These are phyloP conservation scores for Boehmeria nivea DNA, from an alignment of 306 rosid species.

Conservation along the genomic window DNA sequence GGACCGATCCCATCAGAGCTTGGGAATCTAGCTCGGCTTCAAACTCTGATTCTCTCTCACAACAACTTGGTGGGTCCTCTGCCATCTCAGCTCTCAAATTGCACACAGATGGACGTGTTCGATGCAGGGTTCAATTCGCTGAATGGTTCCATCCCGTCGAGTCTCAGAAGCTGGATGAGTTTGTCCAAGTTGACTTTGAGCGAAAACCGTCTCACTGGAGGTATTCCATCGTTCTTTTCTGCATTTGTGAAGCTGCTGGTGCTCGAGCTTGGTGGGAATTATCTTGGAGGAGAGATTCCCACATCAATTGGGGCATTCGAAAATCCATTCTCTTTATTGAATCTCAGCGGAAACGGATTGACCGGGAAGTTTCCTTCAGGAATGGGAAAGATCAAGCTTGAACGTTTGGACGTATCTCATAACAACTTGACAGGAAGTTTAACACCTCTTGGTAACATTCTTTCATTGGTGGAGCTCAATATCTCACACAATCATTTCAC, in stretches of 20 bases:
- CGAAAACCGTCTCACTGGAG: slow-evolving; percentile 58
- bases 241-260: slow-evolving; percentile 38
- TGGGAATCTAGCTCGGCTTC: slow-evolving; percentile 51
- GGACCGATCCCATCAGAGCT: slow-evolving; percentile 56
- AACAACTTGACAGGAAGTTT: slow-evolving; percentile 71
- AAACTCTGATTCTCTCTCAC: slow-evolving; percentile 36
- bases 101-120: slow-evolving; percentile 39
- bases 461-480: slow-evolving; percentile 42
- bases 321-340: slow-evolving; percentile 43
- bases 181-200: slow-evolving; percentile 46
- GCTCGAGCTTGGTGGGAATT: slow-evolving; percentile 74
- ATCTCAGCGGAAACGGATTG: slow-evolving; percentile 68
- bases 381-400: slow-evolving; percentile 29
- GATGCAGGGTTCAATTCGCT: slow-evolving; percentile 66
- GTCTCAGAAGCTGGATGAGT: slow-evolving; percentile 48
- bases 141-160: slow-evolving; percentile 61
- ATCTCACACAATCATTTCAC: slow-evolving; percentile 62
- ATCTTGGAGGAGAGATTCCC: slow-evolving; percentile 67
- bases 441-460: slow-evolving; percentile 33
- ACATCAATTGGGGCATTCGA: slow-evolving; percentile 47
- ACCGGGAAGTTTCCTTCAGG: slow-evolving; percentile 56
- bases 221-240: slow-evolving; percentile 47
- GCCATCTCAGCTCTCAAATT: slow-evolving; percentile 60
- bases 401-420: slow-evolving; percentile 47
- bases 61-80: slow-evolving; percentile 66